These are phyloP conservation scores for Rhizophagus clarus DNA, from an alignment of 192 early-diverging fungal species.

Conservation along the genomic window DNA sequence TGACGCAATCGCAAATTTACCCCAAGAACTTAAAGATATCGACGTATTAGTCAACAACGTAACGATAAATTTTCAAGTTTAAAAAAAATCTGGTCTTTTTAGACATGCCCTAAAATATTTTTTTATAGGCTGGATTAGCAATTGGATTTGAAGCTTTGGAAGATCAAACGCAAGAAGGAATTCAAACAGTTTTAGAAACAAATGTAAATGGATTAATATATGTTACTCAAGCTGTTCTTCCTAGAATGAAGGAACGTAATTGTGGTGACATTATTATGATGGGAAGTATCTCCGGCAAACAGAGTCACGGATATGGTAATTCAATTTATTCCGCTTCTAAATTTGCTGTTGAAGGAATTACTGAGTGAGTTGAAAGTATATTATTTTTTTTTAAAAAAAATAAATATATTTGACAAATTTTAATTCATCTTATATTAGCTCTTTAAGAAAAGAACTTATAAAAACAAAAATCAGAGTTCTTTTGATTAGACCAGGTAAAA, in stretches of 20 bases:
- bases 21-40: slow-evolving; percentile 58
- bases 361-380: slow-evolving; percentile 34
- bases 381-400: background rate
- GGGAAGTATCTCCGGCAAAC: slow-evolving; percentile 66
- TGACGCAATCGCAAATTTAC: slow-evolving; percentile 49
- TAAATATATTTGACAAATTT: background rate
- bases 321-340: slow-evolving; percentile 86
- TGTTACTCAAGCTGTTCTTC: slow-evolving; percentile 77
- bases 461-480: slow-evolving; percentile 20
- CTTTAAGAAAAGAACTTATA: slow-evolving; percentile 22
- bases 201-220: slow-evolving; percentile 91
- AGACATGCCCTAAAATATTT: too few relatives aligned
- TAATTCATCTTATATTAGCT: background rate
- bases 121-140: slow-evolving; percentile 54
- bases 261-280: slow-evolving; percentile 86
- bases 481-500: slow-evolving; percentile 26
- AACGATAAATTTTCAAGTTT: background rate
- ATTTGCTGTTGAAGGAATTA: slow-evolving; percentile 80
- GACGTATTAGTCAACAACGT: slow-evolving; percentile 93
- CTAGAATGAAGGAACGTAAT: slow-evolving; percentile 69
- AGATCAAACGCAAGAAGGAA: slow-evolving; percentile 57
- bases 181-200: slow-evolving; percentile 84
- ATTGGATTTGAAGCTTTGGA: slow-evolving; percentile 73
- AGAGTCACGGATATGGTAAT: slow-evolving; percentile 64
- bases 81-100: background rate